phyloP scores from a whole-genome alignment of 2,329 filamentous ascomycete species.

The Trichothecium roseum region DNA sequence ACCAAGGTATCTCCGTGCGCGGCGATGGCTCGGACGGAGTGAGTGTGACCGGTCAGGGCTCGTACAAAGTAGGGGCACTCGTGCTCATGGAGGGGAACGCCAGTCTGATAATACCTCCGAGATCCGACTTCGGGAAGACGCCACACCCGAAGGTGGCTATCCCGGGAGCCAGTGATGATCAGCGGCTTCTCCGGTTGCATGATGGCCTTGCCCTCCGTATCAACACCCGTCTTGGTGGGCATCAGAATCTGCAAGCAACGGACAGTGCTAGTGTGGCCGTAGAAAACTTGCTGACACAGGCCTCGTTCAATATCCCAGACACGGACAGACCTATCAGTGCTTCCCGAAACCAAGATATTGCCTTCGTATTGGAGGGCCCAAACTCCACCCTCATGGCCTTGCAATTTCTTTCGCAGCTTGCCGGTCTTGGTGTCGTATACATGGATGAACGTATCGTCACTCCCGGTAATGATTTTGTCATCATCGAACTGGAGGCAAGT shows the following conservation, averaged over 20 bases:
- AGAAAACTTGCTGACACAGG: slow-evolving; percentile 88
- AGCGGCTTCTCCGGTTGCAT: slow-evolving; percentile 92
- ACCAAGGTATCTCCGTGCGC: slow-evolving; percentile 93
- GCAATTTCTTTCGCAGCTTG: slow-evolving; percentile 68
- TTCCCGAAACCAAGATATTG: slow-evolving; percentile 89
- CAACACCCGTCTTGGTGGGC: slow-evolving; percentile 66
- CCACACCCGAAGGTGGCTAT: slow-evolving; percentile 92
- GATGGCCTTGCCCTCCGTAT: slow-evolving; percentile 60
- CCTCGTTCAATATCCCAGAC: slow-evolving; percentile 97
- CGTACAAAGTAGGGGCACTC: slow-evolving; percentile 95
- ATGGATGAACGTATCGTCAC: slow-evolving; percentile 94
- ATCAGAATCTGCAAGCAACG: slow-evolving; percentile 91
- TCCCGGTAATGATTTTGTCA: slow-evolving; percentile 95
- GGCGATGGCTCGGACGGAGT: slow-evolving; percentile 92
- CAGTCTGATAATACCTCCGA: slow-evolving; percentile 67
- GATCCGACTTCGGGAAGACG: slow-evolving; percentile 76
- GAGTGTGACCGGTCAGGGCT: slow-evolving; percentile 73
- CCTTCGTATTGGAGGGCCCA: slow-evolving; percentile 97
- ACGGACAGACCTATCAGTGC: slow-evolving; percentile 94
- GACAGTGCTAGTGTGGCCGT: slow-evolving; percentile 95
- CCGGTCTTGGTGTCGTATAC: slow-evolving; percentile 97
- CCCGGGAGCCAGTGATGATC: slow-evolving; percentile 93
- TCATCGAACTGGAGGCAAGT: slow-evolving; percentile 97
- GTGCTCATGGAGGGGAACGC: slow-evolving; percentile 59
- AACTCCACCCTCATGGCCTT: slow-evolving; percentile 92